Base-by-base conservation (phyloP, 1,284 basidiomycete species). In the Ceratobasidium sp. region DNA sequence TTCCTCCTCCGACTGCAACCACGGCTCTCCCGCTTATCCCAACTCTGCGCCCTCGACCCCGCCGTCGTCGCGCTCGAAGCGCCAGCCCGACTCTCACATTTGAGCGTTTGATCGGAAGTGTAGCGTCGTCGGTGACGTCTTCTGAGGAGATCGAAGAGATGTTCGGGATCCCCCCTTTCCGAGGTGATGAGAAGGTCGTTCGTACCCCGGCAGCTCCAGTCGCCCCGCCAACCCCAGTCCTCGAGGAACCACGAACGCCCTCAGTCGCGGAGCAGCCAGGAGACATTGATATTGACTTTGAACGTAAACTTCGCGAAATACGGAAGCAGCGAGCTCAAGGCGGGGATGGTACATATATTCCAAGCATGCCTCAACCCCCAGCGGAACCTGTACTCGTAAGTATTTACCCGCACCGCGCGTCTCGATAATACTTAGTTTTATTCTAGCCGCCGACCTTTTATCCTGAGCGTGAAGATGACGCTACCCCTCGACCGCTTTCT, bases 1-100 rank as follows among this genome's bases (percentile, higher is more conserved):
- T 76, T 19, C 66, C 75, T 17, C 75, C 75, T 4, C 75, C 75
- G n/a, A 76, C 75, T 17, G 59, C 66, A 19, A 59, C 75, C 7
- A 62, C 75, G 8, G 43, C 52, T 4, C 54, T 76, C 1, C 64
- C 75, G 5, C 49, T 69, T 25, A 76, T 76, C 43, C 75, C 75
- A 7, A 56, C 62, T 29, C 22, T 57, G 6, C 76, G 69, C 19
- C 69, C 49, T 13, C 77, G 77, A 17, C 54, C 76, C 32, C 69
- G 54, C 52, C 76, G 77, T 32, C 77, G 65, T 40, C 64, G 75
- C 49, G 75, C 66, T 15, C 75, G 75, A 17, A 68, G 65, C 43
- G 64, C 66, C 25, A 78, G 77, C 57, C 77, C 77, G 19, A 77
- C 77, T 13, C 43, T 77, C 11, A 62, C 68, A n/a, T 77, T 76